Evolutionary conservation across 2,329 filamentous ascomycete genomes (phyloP), one percentile per base, ranked within the genome.

Genomic region (Calonectria multiphialidica): DNA sequence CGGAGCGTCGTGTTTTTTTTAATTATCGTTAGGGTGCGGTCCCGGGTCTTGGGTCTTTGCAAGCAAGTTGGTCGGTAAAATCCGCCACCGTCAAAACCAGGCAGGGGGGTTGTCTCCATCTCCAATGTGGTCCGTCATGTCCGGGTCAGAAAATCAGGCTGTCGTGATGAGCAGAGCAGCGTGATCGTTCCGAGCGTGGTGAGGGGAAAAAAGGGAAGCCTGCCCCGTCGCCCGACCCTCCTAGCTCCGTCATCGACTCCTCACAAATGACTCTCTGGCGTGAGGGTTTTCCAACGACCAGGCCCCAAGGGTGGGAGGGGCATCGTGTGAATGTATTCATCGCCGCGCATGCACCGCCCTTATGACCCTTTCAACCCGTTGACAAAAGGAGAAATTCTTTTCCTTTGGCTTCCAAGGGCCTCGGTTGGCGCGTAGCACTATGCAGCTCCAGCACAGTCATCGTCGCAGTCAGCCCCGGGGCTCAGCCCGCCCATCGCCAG

Each of bases 211-310:
- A 37, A 65, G 15, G 15, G 50, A 35, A 47, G 45, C 40, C 40
- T 66, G 40, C 30, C 49, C 62, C 33, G 35, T 55, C 44, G 42
- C 55, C 68, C 23, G 25, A 33, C 35, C 45, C 53, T 62, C 68
- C 45, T 44, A 25, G 21, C 37, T 62, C 55, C 40, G 37, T 71
- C 63, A 66, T 66, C 45, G 63, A 30, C 47, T 55, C 33, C 44
- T 71, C 68, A 66, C 66, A 21, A 50, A 21, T 15, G 57, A 55
- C 69, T 64, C 69, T 64, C 55, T 67, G 59, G 67, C 50, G 50
- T 70, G 61, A 61, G 50, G 30, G n/a, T 23, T 64, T 28, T 50
- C 61, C 66, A 61, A 61, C 50, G 16, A 33, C 33, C 42, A 7
- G 33, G 35, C 35, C 35, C 55, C 45, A 49, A 69, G 68, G 67